phyloP scores from a whole-genome alignment of 805 yeast genomes.

The Schizosaccharomyces lindneri region DNA sequence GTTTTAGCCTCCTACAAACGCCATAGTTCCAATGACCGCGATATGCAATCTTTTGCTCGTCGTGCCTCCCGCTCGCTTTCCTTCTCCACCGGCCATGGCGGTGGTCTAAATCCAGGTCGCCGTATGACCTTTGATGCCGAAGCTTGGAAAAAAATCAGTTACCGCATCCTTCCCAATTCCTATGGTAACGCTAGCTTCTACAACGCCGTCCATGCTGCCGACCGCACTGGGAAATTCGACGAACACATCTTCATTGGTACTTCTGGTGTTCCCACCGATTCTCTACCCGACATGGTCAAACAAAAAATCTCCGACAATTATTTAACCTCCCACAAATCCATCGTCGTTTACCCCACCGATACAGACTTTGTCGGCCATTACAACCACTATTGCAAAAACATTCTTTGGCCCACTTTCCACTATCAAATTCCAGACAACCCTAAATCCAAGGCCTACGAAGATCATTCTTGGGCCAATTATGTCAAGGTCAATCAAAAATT shows the following conservation, averaged over 20 bases:
- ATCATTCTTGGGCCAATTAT: constrained; percentile 79
- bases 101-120: neutral
- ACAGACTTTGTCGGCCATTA: constrained; percentile 73
- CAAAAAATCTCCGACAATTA: neutral
- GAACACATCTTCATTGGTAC: neutral
- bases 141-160: neutral
- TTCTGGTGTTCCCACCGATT: neutral
- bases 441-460: constrained; percentile 81
- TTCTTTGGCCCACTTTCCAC: constrained; percentile 84
- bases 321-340: constrained; percentile 1
- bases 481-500: constrained; percentile 46
- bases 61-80: neutral
- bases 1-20: neutral
- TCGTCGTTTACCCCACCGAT: constrained; percentile 47
- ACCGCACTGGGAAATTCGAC: neutral
- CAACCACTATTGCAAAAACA: constrained; percentile 74
- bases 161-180: neutral
- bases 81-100: neutral
- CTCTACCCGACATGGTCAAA: neutral
- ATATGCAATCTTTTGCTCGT: neutral
- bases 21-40: neutral
- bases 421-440: constrained; percentile 84
- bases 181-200: neutral
- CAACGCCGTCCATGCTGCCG: neutral
- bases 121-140: neutral